Conservation (phyloP, 2,329 filamentous ascomycete species). For the Hyphodiscus sp. region DNA sequence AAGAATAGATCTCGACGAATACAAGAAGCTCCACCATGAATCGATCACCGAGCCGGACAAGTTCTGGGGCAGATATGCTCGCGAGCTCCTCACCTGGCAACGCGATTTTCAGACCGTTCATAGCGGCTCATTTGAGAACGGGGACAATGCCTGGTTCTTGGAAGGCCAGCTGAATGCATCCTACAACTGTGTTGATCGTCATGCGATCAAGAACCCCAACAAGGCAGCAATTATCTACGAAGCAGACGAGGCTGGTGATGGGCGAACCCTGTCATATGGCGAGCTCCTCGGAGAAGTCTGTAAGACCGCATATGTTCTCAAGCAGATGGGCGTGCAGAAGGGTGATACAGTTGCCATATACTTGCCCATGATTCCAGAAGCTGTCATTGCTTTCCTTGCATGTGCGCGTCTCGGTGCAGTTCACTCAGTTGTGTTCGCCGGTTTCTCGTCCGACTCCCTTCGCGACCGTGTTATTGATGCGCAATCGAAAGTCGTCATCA, state of each 20-base stretch:
- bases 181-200: constrained; percentile 95
- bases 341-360: constrained; percentile 97
- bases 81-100: constrained; percentile 85
- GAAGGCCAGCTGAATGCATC: constrained; percentile 92
- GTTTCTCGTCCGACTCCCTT: constrained; percentile 93
- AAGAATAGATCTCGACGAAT: constrained; percentile 53
- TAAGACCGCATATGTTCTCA: constrained; percentile 78
- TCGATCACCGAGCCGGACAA: constrained; percentile 84
- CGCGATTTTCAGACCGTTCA: constrained; percentile 87
- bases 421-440: constrained; percentile 96
- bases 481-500: constrained; percentile 88
- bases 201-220: constrained; percentile 90
- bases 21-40: constrained; percentile 65
- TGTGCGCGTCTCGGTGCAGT: constrained; percentile 89
- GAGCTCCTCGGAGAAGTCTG: constrained; percentile 92
- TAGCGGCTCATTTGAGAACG: constrained; percentile 66
- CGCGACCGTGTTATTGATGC: constrained; percentile 92
- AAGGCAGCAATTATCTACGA: constrained; percentile 98
- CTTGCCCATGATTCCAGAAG: constrained; percentile 97
- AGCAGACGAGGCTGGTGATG: constrained; percentile 82
- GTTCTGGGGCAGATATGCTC: constrained; percentile 84
- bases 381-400: constrained; percentile 82
- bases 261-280: constrained; percentile 84
- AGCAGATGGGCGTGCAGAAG: constrained; percentile 93
- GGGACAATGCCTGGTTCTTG: constrained; percentile 90